Conservation (phyloP, 75 land plant genomes). For the Gnetum montanum region DNA sequence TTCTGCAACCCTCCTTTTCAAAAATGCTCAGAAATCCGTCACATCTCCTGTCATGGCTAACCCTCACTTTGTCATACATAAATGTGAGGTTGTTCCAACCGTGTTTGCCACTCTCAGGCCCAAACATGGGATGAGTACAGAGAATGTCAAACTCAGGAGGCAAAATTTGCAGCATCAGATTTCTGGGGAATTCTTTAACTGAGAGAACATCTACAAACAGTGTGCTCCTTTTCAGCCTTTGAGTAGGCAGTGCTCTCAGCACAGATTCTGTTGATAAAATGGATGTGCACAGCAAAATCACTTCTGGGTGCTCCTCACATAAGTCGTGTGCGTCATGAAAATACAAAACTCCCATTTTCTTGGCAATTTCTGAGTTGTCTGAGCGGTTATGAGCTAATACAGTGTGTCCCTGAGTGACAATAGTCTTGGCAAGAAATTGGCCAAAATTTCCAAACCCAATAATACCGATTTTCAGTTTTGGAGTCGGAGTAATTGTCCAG, state of each 20-base stretch:
- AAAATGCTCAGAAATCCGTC: constrained; percentile 50
- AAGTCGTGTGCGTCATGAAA: constrained; percentile 53
- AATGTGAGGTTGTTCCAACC: constrained; percentile 62
- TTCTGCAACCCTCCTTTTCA: constrained; percentile 56
- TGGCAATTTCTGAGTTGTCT: constrained; percentile 15
- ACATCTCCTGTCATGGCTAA: constrained; percentile 29
- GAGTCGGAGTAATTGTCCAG: no score
- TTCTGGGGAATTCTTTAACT: constrained; percentile 74
- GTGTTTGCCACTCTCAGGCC: constrained; percentile 65
- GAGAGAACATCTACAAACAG: constrained; percentile 79
- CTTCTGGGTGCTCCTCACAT: constrained; percentile 84
- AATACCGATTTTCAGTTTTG: constrained; percentile 47
- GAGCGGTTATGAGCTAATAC: constrained; percentile 50
- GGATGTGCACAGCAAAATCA: constrained; percentile 60
- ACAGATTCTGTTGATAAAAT: constrained; percentile 66
- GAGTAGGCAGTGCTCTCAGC: constrained; percentile 47
- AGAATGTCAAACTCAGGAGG: constrained; percentile 63
- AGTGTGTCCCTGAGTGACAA: constrained; percentile 44
- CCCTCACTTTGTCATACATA: constrained; percentile 69
- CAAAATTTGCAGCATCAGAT: constrained; percentile 38
- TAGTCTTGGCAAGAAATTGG: constrained; percentile 50
- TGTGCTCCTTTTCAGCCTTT: constrained; percentile 52
- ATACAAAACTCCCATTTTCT: constrained; percentile 34
- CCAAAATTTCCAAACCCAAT: constrained; percentile 77
- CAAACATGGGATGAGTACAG: constrained; percentile 93